Evolutionary conservation across 163 green algal genomes (phyloP), one percentile per base, ranked within the genome.

Genomic region (Coccomyxa subellipsoidea): DNA sequence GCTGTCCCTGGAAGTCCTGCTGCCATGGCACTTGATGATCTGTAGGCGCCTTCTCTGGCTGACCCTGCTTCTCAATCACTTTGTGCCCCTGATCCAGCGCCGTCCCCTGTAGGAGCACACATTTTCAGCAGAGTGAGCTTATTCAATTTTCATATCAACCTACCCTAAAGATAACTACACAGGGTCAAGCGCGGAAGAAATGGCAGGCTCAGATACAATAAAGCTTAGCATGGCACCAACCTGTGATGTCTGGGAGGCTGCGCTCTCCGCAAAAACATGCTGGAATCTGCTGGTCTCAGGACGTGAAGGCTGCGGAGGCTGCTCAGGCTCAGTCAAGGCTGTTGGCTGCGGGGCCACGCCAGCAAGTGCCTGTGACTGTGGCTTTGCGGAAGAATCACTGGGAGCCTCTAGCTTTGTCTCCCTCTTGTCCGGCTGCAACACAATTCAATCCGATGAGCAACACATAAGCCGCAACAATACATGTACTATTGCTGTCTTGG

Each of bases 1-100:
- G 83, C 80, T 88, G 86, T 5, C 47, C 23, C 6, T 47, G 34
- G 21, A 39, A 25, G 2, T 81, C 80, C 69, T 83, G 80, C 66
- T 53, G 32, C 53, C 81, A 39, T 34, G 73, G 75, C 59, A 77
- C 71, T 0, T 8, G 39, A 21, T 23, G 8, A 73, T 9, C 66
- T 23, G 12, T 27, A 35, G 66, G 21, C 32, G 66, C 66, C 12
- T 18, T 59, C 47, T 59, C 15, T 7, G 47, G 5, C 47, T 59
- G 47, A 8, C 47, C 23, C 47, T 59, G 47, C 47, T 59, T 12
- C 47, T 59, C 47, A 59, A 59, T 27, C 15, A 12, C 23, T 59
- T 7, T 59, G 47, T 18, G 47, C 47, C 23, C 15, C 3, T 27
- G 15, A 12, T 27, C 3, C 23, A 18, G 21, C 47, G 47, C 47